Evolutionary conservation across 2,329 filamentous ascomycete species (phyloP), one percentile per base, ranked within the genome.

Genomic region (Fusarium longipes): DNA sequence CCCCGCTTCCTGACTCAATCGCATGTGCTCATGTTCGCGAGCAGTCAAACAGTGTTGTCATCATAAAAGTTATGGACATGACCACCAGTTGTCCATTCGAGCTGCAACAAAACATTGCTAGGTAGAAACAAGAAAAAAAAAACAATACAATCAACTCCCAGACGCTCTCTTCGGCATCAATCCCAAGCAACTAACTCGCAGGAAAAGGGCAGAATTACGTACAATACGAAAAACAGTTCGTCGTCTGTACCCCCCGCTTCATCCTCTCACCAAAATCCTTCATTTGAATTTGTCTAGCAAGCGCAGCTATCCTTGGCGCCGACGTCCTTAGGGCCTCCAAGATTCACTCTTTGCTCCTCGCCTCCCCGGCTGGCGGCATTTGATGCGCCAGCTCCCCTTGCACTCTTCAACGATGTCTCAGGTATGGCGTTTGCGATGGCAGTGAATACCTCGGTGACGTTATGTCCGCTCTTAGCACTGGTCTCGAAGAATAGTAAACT

Each of bases 341-440:
- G 82, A 78, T 96, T 97, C 66, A 98, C 93, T 71, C 93, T 87
- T 73, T 91, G 84, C 80, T 94, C 87, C 77, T 91, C 85, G 57
- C 85, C 81, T 76, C 82, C 81, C 75, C 89, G 79, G 78, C 87
- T 86, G 74, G 86, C 83, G 56, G 85, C 81, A 68, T 83, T 84
- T 18, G 88, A 84, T 45, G 88, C 90, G n/a, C 87, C 86, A 18
- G 86, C 83, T n/a, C 91, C 91, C 71, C 93, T 88, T 32, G 92
- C 87, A 49, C 91, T 94, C 87, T 98, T 98, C 78, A 98, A 83
- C 66, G 93, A 97, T 51, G 93, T 97, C 84, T 99, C 96, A 3
- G 96, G 96, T 74, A 99, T 99, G 38, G 94, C 93, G 77, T 98
- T 98, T 62, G 96, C 96, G 77, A 99, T 99, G 30, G 96, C 96